These are phyloP conservation scores for Cladophialophora chaetospira DNA, from an alignment of 2,329 filamentous ascomycete species.

Conservation along the genomic window DNA sequence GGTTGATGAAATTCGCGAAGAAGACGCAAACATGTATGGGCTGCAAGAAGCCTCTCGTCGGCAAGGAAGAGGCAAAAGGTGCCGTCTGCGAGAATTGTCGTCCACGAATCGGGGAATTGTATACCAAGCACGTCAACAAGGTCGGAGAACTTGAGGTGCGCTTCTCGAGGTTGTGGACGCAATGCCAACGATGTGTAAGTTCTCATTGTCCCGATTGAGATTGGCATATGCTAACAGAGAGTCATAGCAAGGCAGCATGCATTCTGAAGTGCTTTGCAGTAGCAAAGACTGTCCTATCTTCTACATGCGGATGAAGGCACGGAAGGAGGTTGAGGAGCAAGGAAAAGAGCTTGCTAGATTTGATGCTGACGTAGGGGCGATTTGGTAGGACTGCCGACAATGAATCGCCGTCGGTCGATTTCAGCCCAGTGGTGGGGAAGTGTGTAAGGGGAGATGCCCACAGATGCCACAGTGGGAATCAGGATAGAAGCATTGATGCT, in stretches of 20 bases:
- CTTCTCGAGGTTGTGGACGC: constrained; percentile 93
- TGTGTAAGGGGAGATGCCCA: too few relatives aligned
- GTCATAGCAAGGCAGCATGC: constrained; percentile 98
- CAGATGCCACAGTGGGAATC: too few relatives aligned
- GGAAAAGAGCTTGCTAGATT: constrained; percentile 89
- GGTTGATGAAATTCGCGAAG: constrained; percentile 97
- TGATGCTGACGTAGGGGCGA: constrained; percentile 73
- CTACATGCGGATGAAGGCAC: constrained; percentile 99
- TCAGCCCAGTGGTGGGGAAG: too few relatives aligned
- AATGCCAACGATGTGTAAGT: constrained; percentile 95
- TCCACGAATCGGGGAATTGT: constrained; percentile 84
- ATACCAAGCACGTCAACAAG: constrained; percentile 85
- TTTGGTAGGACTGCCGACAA: too few relatives aligned
- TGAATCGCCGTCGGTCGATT: too few relatives aligned
- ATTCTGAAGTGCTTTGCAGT: constrained; percentile 96
- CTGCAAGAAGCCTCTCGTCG: constrained; percentile 91
- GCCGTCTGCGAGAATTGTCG: constrained; percentile 87
- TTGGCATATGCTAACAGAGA: too few relatives aligned
- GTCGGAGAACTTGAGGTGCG: constrained; percentile 90
- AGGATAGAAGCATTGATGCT: too few relatives aligned
- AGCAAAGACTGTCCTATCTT: constrained; percentile 98
- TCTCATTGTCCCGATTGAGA: too few relatives aligned
- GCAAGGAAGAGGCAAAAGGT: constrained; percentile 75
- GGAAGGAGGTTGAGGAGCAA: constrained; percentile 96
- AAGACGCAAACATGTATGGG: constrained; percentile 98